Base-by-base conservation (phyloP, 768 basidiomycete species). In the Rhodocollybia butyracea region DNA sequence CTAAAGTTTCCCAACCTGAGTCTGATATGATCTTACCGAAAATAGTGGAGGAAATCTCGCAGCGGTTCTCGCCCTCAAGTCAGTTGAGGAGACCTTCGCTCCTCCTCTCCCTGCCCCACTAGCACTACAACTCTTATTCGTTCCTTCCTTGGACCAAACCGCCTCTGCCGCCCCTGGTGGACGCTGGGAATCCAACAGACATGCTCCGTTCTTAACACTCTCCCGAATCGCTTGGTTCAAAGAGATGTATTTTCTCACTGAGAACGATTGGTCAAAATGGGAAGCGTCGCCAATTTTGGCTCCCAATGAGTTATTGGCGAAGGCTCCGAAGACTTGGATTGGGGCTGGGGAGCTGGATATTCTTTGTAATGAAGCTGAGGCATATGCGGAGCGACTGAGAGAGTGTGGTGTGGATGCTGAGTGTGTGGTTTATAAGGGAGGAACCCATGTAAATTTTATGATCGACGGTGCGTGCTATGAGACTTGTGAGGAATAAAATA, bases 171-270 rank as follows among this genome's bases (percentile, higher is more conserved):
- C 74, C 61, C 60, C 66, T 8, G 42, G 54, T 15, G 54, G 42
- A 27, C 78, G 77, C 24, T 88, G 87, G 86, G 68, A 66, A 6
- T 75, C 79, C 57, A 85, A 85, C 61, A 69, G 73, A 26, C 64
- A 82, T 46, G 78, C 86, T 1, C 78, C 83, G 2, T 83, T 84
- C 74, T 76, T 91, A 31, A 66, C 70, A 3, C 84, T 80, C 1
- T 79, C 60, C 4, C 82, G 84, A 56, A 89, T 90, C 87, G 59
- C 79, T 13, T 91, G 89, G 89, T 91, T 86, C 79, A 72, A 80
- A 29, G 64, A 75, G 46, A 81, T 84, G 61, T 91, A 91, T 66
- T 73, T 87, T 10, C 87, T 88, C 0, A 80, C 84, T 56, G 63
- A 75, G 58, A 73, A 68, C 41, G 85, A 88, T 54, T 76, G 80